Base-by-base conservation (phyloP, 768 basidiomycete genomes). In the Pleurotus platypus region DNA sequence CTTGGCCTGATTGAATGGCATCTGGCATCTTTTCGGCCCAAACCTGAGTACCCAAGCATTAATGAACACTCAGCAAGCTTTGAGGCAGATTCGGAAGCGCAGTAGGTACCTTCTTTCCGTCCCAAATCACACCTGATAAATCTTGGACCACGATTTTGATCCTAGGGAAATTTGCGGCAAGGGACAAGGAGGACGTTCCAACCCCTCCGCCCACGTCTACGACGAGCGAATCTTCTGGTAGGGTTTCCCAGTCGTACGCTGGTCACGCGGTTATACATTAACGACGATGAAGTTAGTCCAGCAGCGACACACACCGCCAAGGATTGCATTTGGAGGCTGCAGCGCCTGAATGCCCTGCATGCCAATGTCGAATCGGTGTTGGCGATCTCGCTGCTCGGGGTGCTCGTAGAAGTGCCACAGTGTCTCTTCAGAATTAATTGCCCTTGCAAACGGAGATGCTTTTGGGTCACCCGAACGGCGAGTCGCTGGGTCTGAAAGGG, bases 181-280 rank as follows among this genome's bases (percentile, higher is more conserved):
- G 59, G 2, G 63, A 49, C 26, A 72, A 56, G 9, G 63, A 58
- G 4, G 66, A 63, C 12, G 62, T 63, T 20, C 82, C 82, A 16
- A 82, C 78, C 2, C 82, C 81, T 9, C 82, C 82, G 0, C 82
- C 82, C 5, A 84, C 79, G 42, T 83, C 82, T 6, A 81, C 72
- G 18, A 83, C 69, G 2, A 77, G 65, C 2, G 77, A 69, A 4
- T 72, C 71, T 16, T 61, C 61, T 1, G 68, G 67, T 43, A 83
- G 70, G 9, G 72, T 66, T 15, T 66, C 57, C 75, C 83, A 83
- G 38, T 76, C 70, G 57, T 78, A 82, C 4, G 70, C 81, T 83
- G 46, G 35, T 20, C 7, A 47, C 24, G 42, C 13, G 16, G 38
- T 11, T 11, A 20, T 38, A 8, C 39, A 4, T 30, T 18, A 53